Base-by-base conservation (phyloP, 805 yeast species). In the Cyberlindnera americana region DNA sequence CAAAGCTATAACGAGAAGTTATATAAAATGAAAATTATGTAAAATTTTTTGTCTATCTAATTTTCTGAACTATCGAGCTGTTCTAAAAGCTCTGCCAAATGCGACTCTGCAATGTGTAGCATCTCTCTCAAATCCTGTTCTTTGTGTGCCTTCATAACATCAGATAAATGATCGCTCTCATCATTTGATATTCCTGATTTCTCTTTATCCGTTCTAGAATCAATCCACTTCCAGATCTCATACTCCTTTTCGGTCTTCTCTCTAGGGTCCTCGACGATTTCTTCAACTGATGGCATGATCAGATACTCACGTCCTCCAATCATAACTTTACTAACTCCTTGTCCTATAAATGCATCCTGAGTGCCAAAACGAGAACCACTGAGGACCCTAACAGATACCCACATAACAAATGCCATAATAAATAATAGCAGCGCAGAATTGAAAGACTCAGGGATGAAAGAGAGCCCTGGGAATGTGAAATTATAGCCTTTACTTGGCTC, bases 201-300 rank as follows among this genome's bases (percentile, higher is more conserved):
- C 12, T 9, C 7, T 8, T 18, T 32, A 11, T 15, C 17, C 6
- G 37, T 38, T 37, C 55, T 47, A 11, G 49, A 38, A 14, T 53
- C 50, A 19, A 56, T 55, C 61, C 61, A 56, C 27, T 47, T 48
- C 61, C 61, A 56, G 31, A 56, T 48, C 16, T 56, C 60, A 32
- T 36, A 47, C 37, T 55, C 61, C 13, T 49, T 35, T 3, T 35
- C 27, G 15, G 38, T 16, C 24, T 31, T 39, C 11, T 26, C 12
- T 7, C 19, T 17, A 2, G 34, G 28, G 13, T 46, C 41, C 5
- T 38, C 21, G 5, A 48, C 8, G 1, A 39, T 26, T 9, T 40
- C 33, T 3, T 47, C 48, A 14, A 54, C 29, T 2, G 42, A 26
- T 10, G 61, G 61, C 14, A 55, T 27, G 8, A 55, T 35, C 10